Base-by-base conservation (phyloP, 768 basidiomycete species). In the Auriscalpium microsporum region DNA sequence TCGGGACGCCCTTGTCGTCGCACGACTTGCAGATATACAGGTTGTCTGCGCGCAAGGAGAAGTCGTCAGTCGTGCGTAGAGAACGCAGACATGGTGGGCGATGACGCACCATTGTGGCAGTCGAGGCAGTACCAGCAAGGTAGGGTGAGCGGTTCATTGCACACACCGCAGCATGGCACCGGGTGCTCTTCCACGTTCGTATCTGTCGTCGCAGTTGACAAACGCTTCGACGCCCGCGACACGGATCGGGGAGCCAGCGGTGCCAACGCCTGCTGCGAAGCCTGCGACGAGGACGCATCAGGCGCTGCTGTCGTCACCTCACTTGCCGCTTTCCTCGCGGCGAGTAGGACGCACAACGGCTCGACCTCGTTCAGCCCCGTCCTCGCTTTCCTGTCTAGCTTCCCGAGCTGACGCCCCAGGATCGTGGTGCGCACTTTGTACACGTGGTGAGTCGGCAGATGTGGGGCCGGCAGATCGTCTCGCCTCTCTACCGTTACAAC, bases 101-200 rank as follows among this genome's bases (percentile, higher is more conserved):
- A 28, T 3, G 28, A 44, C 17, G n/a, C 10, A 40, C 53, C 40
- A 49, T 56, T 59, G 2, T 36, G 56, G 47, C 68, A 69, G 19
- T 64, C 59, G 10, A 65, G 60, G 53, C 67, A 69, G 14, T 62
- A 68, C 67, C 68, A 69, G 50, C 68, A 68, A 8, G 68, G 65
- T 45, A 56, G 52, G 4, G 55, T 21, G 13, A 65, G 48, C 1
- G 44, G 42, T 17, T 57, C 50, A 3, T 50, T 55, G 56, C 68
- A 68, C 1, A 51, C 52, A 14, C 53, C 45, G 46, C 67, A 68
- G 8, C 45, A 11, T 5, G 61, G 54, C 37, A 62, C 7, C 28
- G 28, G 28, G 28, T 28, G 28, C 28, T 28, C 28, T 28, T 28
- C 28, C 28, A 28, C 28, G 4, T 28, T 4, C 7, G 28, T 28